Base-by-base conservation (phyloP, 805 yeast genomes). In the Clavispora santaluciae region DNA sequence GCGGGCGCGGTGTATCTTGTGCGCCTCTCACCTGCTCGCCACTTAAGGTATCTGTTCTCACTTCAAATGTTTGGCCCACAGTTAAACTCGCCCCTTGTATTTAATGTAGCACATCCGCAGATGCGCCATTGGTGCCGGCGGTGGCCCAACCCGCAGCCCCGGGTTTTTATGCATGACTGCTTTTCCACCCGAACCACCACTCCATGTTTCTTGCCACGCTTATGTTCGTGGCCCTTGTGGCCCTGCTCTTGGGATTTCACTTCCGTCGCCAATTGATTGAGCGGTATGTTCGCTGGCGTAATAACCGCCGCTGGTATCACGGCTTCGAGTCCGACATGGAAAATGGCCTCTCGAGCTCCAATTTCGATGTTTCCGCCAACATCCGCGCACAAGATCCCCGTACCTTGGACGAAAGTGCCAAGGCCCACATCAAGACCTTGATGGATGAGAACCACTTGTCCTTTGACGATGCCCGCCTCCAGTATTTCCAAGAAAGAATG, bases 381-480 rank as follows among this genome's bases (percentile, higher is more conserved):
- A 61, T 71, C 11, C 59, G 59, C 17, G 43, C 54, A n/a, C 64
- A 61, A 8, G 95, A 86, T 52, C 30, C 64, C 1, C 72, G 95
- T 40, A 52, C 61, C n/a, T 64, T 86, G 25, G 79, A 77, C 55
- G 77, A 68, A 29, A 54, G 43, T 5, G 76, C 85, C 2, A 81
- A 79, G 57, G 51, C 52, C 13, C 72, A 64, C 40, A 76, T 86
- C 2, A 64, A 67, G 42, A 46, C 58, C 22, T 64, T 83, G 6
- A 86, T 86, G 93, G 55, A 66, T 6, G 53, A 57, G 5, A 61
- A 73, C 38, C 56, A 66, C 25, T 46, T 83, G 22, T 53, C 75
- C 1, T 86, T 86, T 55, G 95, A 86, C 56, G 78, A 78, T 31
- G 95, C 95, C 1, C 66, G 95, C 45, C 57, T 75, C 3, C 53